Base-by-base conservation (phyloP, 306 rosid genomes). In the Ochetophila trinervis region DNA sequence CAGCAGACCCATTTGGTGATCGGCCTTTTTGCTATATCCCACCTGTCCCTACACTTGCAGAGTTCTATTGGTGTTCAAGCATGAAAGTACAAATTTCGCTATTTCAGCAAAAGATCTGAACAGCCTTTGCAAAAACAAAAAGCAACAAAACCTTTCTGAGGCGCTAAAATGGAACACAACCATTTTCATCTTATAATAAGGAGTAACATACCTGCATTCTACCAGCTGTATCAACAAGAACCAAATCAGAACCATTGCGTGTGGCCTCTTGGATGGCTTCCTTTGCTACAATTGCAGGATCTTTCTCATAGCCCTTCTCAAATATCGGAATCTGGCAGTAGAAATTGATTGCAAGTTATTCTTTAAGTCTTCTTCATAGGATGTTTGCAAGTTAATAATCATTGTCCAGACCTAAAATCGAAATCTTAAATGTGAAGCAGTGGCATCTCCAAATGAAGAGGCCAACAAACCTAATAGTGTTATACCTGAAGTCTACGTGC, bases 151-250 rank as follows among this genome's bases (percentile, higher is more conserved):
- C n/a, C n/a, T 5, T 3, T 8, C 45, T 1, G 3, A 6, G 2
- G 45, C 12, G 45, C 45, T 8, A 40, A 40, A 40, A 40, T 0
- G 12, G 32, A 27, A 4, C 32, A 35, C 23, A 53, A 51, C 53
- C 36, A 62, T 13, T 66, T 34, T 0, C 44, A 37, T 19, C 55
- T 8, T 12, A 54, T 62, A 44, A 57, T 49, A 27, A 27, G 32
- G 52, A 66, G 57, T 32, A 62, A 27, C 15, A 21, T 75, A 94
- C 97, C 96, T 94, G 99, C 97, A 94, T 94, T 71, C 99, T 84
- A 57, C 97, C 99, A 85, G 99, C 99, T 16, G 99, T 94, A 68
- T 94, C 99, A 69, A 90, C 99, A 55, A 94, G 95, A 72, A 94
- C 97, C 47, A 94, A 97, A 53, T 93, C 99, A 15, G 99, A 94